Base-by-base conservation (phyloP, 768 basidiomycete genomes). In the Auricularia sp. region DNA sequence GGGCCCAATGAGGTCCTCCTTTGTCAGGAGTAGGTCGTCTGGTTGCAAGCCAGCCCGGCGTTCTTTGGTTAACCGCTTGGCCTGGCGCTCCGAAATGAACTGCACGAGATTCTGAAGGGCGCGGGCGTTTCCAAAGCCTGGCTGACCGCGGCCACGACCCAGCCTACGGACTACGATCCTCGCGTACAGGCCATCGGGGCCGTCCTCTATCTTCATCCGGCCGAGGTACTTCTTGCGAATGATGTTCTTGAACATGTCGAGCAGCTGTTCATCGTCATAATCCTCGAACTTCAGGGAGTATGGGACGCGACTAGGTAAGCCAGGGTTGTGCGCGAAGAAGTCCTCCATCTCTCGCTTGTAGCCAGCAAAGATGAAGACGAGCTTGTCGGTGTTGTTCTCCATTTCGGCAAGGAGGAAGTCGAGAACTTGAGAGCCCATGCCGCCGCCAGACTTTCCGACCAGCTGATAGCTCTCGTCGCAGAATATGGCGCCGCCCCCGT, bases 251-350 rank as follows among this genome's bases (percentile, higher is more conserved):
- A 88, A 74, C 80, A 88, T 87, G 3, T 71, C 66, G 65, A 82
- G 75, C 3, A 88, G 74, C 65, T 88, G 84, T 1, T 70, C 67
- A 62, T 88, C 84, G 7, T 72, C 76, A 68, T 88, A 89, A 67
- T 89, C 87, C 1, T 74, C 71, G 67, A 89, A 88, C 12, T 81
- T 74, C 36, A 89, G 75, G 42, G 71, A 72, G 66, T 84, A 80
- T 0, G 87, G 88, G 8, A 89, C 83, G n/a, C 87, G 84, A 72
- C 87, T 87, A 7, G 74, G 73, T 12, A 89, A 71, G 1, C 87
- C 87, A 2, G 87, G 87, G 68, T 89, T 88, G 66, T 87, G 87
- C 66, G 88, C 87, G 65, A 89, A 88, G 74, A 89, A 89, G 54
- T 79, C 83, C 67, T 89, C 87, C 88, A 89, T 88, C 71, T 89